These are phyloP conservation scores for Geranium incanum DNA, from an alignment of 441 rosid genomes.

Conservation along the genomic window DNA sequence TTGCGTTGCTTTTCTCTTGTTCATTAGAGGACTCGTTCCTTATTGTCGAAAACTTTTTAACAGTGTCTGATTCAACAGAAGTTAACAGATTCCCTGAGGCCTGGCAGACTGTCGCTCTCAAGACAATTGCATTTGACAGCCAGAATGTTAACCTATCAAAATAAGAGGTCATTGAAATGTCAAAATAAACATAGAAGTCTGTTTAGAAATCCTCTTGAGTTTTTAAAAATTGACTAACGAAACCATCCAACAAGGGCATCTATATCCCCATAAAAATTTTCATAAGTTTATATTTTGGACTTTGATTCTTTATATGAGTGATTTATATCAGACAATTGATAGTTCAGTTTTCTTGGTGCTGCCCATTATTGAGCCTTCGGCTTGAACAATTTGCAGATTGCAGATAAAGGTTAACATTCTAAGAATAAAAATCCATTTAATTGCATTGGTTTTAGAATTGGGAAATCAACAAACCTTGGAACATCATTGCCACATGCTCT, in stretches of 20 bases:
- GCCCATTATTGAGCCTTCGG: background rate
- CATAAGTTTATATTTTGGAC: slow-evolving; percentile 4
- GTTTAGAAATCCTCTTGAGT: slow-evolving; percentile 8
- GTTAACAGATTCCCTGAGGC: slow-evolving; percentile 27
- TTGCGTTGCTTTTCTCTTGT: slow-evolving; percentile 21
- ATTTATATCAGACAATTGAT: background rate
- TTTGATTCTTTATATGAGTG: background rate
- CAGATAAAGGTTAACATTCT: slow-evolving; percentile 1
- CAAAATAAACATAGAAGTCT: slow-evolving; percentile 6
- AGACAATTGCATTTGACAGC: slow-evolving; percentile 75
- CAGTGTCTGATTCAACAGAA: slow-evolving; percentile 30
- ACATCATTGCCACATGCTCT: slow-evolving; percentile 97
- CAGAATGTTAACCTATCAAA: slow-evolving; percentile 82
- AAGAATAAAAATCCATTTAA: background rate
- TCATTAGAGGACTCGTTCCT: slow-evolving; percentile 47
- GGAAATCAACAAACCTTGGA: slow-evolving; percentile 51
- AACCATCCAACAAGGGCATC: background rate
- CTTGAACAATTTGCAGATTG: slow-evolving; percentile 6
- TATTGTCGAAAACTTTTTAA: slow-evolving; percentile 25
- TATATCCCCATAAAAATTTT: background rate
- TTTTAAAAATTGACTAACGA: background rate
- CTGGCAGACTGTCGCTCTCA: slow-evolving; percentile 64
- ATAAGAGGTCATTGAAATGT: slow-evolving; percentile 16
- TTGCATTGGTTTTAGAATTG: background rate
- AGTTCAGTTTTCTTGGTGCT: background rate